These are phyloP conservation scores for Glycine tomentella DNA, from an alignment of 306 rosid species.

Conservation along the genomic window DNA sequence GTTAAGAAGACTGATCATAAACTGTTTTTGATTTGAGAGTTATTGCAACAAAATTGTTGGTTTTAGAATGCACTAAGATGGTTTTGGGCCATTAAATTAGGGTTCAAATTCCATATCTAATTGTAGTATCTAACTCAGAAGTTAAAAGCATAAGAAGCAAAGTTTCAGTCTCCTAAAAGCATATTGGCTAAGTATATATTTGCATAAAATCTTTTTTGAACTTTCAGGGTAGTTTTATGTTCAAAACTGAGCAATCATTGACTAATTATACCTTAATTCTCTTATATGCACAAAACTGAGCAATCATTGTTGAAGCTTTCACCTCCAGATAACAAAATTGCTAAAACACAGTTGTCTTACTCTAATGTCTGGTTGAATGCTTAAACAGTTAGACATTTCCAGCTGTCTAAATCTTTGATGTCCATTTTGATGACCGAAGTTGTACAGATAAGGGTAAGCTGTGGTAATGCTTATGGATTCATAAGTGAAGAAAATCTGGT, in stretches of 20 bases:
- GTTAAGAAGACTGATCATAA: slow-evolving; percentile 1
- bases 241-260: not conserved
- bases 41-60: not conserved
- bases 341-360: not conserved
- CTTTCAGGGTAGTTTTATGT: slow-evolving; percentile 3
- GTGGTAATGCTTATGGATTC: slow-evolving; percentile 2
- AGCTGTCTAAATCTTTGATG: not conserved
- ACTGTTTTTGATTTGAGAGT: not conserved
- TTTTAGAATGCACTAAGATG: not conserved
- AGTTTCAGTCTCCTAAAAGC: slow-evolving; percentile 14
- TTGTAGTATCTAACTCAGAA: slow-evolving; percentile 9
- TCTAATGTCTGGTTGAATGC: not conserved
- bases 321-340: not conserved
- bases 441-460: not conserved
- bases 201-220: not conserved
- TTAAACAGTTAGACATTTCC: not conserved
- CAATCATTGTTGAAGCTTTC: not conserved
- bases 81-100: not conserved
- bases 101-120: not conserved
- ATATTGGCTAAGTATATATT: not conserved
- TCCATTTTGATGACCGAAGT: not conserved
- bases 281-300: not conserved
- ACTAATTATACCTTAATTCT: too few species aligned
- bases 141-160: slow-evolving; percentile 1
- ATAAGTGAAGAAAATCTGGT: not conserved